These are phyloP conservation scores for Beauveria caledonica DNA, from an alignment of 2,329 filamentous ascomycete genomes.

Conservation along the genomic window DNA sequence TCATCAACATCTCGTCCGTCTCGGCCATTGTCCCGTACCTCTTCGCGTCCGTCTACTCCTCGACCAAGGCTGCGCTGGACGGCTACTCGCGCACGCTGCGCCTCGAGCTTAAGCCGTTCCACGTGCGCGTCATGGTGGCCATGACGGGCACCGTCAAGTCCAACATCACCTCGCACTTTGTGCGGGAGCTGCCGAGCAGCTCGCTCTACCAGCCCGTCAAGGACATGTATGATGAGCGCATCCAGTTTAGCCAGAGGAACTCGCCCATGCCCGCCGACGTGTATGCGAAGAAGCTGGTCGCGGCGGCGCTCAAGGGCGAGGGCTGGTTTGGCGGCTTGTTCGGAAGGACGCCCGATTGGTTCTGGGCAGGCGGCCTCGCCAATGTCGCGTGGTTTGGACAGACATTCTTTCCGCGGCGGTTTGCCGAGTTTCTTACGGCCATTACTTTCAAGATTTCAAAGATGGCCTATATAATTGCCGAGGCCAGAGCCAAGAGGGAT, in stretches of 20 bases:
- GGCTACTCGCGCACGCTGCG: conserved; percentile 46
- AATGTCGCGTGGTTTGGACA: conserved; percentile 2
- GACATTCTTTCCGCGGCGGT: conserved; percentile 18
- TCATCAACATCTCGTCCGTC: conserved; percentile 49
- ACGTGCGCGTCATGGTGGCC: conserved; percentile 49
- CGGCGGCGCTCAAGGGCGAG: conserved; percentile 33
- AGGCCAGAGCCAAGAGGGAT: conserved; percentile 18
- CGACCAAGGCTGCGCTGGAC: conserved; percentile 45
- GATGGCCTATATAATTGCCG: conserved; percentile 19
- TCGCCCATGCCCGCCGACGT: conserved; percentile 33
- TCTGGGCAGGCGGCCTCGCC: conserved; percentile 7
- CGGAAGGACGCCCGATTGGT: conserved; percentile 17
- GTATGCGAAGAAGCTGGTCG: conserved; percentile 37
- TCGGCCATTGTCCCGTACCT: conserved; percentile 43
- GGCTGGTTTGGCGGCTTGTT: conserved; percentile 19
- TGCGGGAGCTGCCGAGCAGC: conserved; percentile 33
- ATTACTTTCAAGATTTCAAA: conserved; percentile 23
- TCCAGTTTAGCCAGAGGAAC: conserved; percentile 41
- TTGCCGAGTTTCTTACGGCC: conserved; percentile 22
- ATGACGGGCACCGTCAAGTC: conserved; percentile 46
- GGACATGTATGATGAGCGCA: conserved; percentile 37
- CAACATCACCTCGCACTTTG: conserved; percentile 37
- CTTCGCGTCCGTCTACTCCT: conserved; percentile 46
- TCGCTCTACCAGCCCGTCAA: conserved; percentile 40
- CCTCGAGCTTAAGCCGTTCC: conserved; percentile 44